Evolutionary conservation across 169 alveolate species (phyloP).

Genomic region (Cryptosporidium meleagridis): DNA sequence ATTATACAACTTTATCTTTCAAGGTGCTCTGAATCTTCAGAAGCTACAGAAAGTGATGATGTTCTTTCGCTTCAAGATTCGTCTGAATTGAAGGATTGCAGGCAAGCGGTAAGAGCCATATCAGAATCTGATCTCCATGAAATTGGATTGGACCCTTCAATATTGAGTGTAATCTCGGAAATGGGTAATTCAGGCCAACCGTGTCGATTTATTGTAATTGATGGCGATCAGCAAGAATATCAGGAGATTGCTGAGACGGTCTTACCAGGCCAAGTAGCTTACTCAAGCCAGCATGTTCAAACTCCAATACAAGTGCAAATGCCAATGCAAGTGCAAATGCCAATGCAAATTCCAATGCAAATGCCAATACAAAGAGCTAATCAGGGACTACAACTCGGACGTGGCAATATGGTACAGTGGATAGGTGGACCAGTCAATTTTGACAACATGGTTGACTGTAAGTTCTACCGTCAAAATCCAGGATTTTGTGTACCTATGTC

Average conservation of each 20-base stretch:
- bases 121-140: no score
- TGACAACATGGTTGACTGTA: conserved; percentile 63
- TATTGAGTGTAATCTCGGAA: no score
- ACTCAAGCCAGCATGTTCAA: background rate
- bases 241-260: background rate
- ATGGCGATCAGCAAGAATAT: background rate
- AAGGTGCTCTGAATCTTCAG: background rate
- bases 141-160: no score
- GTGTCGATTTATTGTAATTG: no score
- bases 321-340: background rate
- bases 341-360: background rate
- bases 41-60: background rate
- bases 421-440: conserved; percentile 52
- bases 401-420: conserved; percentile 31
- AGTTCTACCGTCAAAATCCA: conserved; percentile 71
- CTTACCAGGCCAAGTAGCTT: no score
- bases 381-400: conserved; percentile 2
- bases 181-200: no score
- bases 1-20: background rate
- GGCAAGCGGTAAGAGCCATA: no score
- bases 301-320: background rate
- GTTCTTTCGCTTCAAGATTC: background rate
- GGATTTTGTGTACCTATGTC: conserved; percentile 75
- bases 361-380: background rate
- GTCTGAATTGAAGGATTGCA: background rate